phyloP scores from a whole-genome alignment of 106 monocot genomes.

The Chionographis japonica region DNA sequence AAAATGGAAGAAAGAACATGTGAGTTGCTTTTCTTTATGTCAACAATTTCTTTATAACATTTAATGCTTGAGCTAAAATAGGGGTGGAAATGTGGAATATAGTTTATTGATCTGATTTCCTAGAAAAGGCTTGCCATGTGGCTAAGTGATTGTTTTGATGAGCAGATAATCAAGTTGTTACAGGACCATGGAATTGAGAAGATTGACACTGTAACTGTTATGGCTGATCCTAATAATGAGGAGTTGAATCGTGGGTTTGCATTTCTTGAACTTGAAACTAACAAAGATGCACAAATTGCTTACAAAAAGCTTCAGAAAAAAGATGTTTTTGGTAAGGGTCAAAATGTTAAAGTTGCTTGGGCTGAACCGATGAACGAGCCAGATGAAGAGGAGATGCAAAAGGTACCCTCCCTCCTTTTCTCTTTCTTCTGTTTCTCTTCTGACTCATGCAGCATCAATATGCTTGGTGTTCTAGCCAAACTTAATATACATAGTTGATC shows the following conservation, averaged over 20 bases:
- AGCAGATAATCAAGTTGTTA: slow-evolving; percentile 58
- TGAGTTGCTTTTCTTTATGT: slow-evolving; percentile 21
- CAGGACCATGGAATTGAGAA: slow-evolving; percentile 74
- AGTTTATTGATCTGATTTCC: background rate
- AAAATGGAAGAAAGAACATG: slow-evolving; percentile 94
- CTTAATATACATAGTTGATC: too few species aligned
- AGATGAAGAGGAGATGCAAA: slow-evolving; percentile 85
- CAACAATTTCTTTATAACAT: background rate
- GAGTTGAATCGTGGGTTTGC: slow-evolving; percentile 80
- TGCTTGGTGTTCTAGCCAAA: too few species aligned
- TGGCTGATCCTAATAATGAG: slow-evolving; percentile 46
- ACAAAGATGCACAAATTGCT: slow-evolving; percentile 76
- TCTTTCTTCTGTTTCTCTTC: background rate
- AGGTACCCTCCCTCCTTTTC: slow-evolving; percentile 40
- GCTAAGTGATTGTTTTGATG: slow-evolving; percentile 6
- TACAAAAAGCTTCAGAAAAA: slow-evolving; percentile 76
- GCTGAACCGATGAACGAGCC: slow-evolving; percentile 66
- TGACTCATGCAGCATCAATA: too few species aligned
- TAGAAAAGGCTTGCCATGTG: background rate
- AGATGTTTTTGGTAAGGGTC: slow-evolving; percentile 72
- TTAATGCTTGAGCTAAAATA: background rate
- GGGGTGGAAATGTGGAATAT: background rate
- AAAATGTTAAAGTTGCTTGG: slow-evolving; percentile 79
- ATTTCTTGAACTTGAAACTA: slow-evolving; percentile 88
- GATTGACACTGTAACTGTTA: slow-evolving; percentile 71